Base-by-base conservation (phyloP, 345 rosid species). In the Dipteronia sinensis region DNA sequence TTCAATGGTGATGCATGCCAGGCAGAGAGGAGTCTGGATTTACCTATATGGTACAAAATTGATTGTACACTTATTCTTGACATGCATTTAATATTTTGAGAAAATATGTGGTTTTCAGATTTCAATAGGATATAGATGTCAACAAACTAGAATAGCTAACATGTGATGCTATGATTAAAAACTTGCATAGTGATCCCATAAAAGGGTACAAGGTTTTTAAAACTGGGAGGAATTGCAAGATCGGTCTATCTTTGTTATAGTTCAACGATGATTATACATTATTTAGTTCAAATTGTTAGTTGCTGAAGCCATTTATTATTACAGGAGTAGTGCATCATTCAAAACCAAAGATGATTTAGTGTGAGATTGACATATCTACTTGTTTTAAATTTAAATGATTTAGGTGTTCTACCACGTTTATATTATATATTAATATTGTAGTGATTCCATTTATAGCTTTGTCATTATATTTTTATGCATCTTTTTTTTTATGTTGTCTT, bases 361-460 rank as follows among this genome's bases (percentile, higher is more conserved):
- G 2, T 17, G 17, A 63, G 23, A 10, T 63, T 40, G 7, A 58
- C 67, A 44, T 22, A 44, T 74, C 42, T 19, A 16, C n/a, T 27
- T 44, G 15, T 62, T 73, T 46, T 44, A 23, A 63, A 22, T 65
- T 25, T 75, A 31, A 51, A 71, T 19, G 31, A 59, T 61, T 46
- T 71, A 27, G 19, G 46, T 55, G 40, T 79, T 62, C 42, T 19
- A 13, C 46, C 58, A 27, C 47, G 69, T 64, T 75, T 11, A 53
- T 69, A 66, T 3, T 47, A 46, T 64, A 63, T 49, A 13, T 51
- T 67, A 62, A 23, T 40, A 10, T 49, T 67, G 47, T 55, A 8
- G 31, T 23, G 25, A 23, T 19, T 65, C 34, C 56, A 65, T 46
- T 61, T 62, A 46, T 46, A 11, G n/a, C 71, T 72, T 59, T 17